Evolutionary conservation across 2,329 filamentous ascomycete genomes (phyloP).

Genomic region (Xylariales sp.): DNA sequence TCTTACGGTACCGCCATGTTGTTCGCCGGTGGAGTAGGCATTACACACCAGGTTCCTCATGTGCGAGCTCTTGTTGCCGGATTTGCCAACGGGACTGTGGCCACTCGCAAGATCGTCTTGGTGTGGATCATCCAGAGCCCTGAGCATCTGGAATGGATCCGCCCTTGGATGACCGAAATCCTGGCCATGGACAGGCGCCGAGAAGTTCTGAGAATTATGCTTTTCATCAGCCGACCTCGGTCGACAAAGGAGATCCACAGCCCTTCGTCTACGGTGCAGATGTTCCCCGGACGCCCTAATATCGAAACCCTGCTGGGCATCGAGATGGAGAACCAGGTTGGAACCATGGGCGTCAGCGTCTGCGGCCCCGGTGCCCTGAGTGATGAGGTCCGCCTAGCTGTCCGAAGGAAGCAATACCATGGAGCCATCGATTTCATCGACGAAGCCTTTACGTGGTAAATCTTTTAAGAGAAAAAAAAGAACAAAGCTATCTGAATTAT

Average conservation of each 20-base stretch:
- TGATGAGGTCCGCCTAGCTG: slow-evolving; percentile 68
- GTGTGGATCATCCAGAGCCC: slow-evolving; percentile 77
- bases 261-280: slow-evolving; percentile 72
- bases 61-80: slow-evolving; percentile 68
- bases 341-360: slow-evolving; percentile 68
- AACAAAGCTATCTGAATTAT: too few relatives aligned
- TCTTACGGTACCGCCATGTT: slow-evolving; percentile 77
- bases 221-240: slow-evolving; percentile 71
- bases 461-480: too few relatives aligned
- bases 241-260: slow-evolving; percentile 79
- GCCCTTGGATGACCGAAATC: slow-evolving; percentile 79
- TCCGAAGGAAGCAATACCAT: slow-evolving; percentile 58
- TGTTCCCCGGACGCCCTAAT: slow-evolving; percentile 78
- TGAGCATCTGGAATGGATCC: slow-evolving; percentile 79
- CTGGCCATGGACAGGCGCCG: slow-evolving; percentile 70
- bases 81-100: slow-evolving; percentile 64
- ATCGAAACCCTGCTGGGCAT: slow-evolving; percentile 67
- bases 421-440: slow-evolving; percentile 74
- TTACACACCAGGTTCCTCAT: slow-evolving; percentile 75
- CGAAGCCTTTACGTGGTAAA: slow-evolving; percentile 67
- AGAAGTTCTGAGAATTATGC: slow-evolving; percentile 70
- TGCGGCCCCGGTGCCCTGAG: slow-evolving; percentile 71
- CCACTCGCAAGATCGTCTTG: slow-evolving; percentile 66
- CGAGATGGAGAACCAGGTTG: slow-evolving; percentile 71
- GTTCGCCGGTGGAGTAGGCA: slow-evolving; percentile 76